Evolutionary conservation across 345 rosid genomes (phyloP), one percentile per base, ranked within the genome.

Genomic region (Rhizophora mangle): DNA sequence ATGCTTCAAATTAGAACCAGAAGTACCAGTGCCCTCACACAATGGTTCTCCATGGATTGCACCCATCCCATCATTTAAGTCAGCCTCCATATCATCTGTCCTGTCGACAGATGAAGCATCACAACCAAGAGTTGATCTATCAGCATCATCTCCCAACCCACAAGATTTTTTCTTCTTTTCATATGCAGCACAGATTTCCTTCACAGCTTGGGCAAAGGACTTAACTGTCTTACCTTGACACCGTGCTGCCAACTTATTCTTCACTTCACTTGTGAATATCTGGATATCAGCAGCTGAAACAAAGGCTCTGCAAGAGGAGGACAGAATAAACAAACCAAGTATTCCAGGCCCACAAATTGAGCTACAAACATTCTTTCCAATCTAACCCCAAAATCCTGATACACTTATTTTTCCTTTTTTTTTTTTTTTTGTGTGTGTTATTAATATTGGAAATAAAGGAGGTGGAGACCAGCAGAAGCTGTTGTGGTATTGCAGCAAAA

Each of bases 241-340:
- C 70, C 86, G 82, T 70, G 82, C 79, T 20, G 76, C 68, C 73
- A 95, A 71, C 70, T 84, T 87, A 67, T 62, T 83, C 93, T 89
- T 92, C 16, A 89, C 53, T 77, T 95, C 99, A 79, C 73, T 82
- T 69, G 88, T 92, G 76, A 95, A 92, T 24, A 78, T 83, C 80
- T 90, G 92, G 68, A 95, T 90, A 83, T 95, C 94, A 63, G 77
- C 81, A 34, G 97, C 89, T 9, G 91, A 80, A 79, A 95, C 89
- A 82, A 88, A 95, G 74, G 84, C 98, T 75, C 98, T 95, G 96
- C 79, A 76, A 39, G 34, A 51, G 63, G 30, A 49, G 32, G 31
- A 29, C 31, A 29, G 31, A 29, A 29, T 29, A 29, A 29, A 29
- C 31, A 29, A 29, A 29, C 31, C 31, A 29, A 29, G 31, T 29